Evolutionary conservation across 208 protist genomes (phyloP).

Genomic region (Naegleria gruberi): DNA sequence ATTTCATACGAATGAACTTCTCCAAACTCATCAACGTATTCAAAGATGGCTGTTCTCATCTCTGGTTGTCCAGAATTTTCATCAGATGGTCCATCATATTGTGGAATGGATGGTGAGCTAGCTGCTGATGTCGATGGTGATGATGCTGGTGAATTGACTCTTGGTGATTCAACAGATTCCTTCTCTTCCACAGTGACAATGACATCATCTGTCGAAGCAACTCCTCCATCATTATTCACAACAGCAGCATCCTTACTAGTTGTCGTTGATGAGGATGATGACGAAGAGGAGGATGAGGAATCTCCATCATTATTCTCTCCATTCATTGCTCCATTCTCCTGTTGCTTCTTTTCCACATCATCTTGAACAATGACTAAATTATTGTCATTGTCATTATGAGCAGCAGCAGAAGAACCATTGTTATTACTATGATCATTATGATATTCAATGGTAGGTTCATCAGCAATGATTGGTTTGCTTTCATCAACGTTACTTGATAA

Average conservation of each 20-base stretch:
- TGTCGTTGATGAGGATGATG: neutral
- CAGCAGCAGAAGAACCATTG: neutral
- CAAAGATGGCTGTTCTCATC: neutral
- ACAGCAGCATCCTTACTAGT: neutral
- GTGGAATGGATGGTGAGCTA: too few species aligned
- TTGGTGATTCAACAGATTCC: too few species aligned
- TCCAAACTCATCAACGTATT: neutral
- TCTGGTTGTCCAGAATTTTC: neutral
- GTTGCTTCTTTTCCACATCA: neutral
- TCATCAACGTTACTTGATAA: neutral
- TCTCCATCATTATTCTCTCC: neutral
- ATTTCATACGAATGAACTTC: neutral
- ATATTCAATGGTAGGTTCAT: neutral
- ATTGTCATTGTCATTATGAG: neutral
- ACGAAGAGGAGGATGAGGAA: neutral
- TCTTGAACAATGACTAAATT: neutral
- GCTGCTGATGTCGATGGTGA: too few species aligned
- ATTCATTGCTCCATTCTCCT: neutral
- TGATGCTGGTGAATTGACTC: too few species aligned
- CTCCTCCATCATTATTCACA: neutral
- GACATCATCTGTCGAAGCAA: neutral
- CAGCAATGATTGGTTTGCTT: neutral
- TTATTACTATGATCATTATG: neutral
- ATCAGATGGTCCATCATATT: neutral
- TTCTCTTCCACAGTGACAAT: neutral